Conservation (phyloP, 768 basidiomycete genomes). For the Paxillus rubicundulus region DNA sequence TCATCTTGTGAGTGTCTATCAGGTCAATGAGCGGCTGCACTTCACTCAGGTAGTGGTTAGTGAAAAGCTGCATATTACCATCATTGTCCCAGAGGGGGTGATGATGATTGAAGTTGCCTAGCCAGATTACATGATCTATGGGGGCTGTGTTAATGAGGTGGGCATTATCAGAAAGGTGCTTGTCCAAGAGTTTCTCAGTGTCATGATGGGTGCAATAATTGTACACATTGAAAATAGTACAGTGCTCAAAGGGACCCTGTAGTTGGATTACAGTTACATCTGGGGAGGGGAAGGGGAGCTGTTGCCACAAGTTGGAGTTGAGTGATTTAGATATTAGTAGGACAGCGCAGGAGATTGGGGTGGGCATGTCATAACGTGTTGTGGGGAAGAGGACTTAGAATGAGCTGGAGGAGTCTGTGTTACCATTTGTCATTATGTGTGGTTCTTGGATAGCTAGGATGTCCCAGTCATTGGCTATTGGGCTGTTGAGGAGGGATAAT, state of each 20-base stretch:
- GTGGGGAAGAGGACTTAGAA: background rate
- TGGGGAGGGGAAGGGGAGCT: background rate
- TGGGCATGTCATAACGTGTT: background rate
- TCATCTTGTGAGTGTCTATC: background rate
- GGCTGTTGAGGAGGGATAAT: too few relatives aligned
- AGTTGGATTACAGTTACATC: background rate
- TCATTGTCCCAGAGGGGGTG: slow-evolving; percentile 24
- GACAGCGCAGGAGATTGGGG: background rate
- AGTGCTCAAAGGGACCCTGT: background rate
- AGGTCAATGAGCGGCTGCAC: background rate
- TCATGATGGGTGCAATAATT: slow-evolving; percentile 1
- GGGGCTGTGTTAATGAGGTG: background rate
- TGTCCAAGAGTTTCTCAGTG: background rate
- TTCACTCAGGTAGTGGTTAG: background rate
- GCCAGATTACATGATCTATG: slow-evolving; percentile 17
- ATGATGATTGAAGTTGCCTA: slow-evolving; percentile 26
- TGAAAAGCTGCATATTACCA: background rate
- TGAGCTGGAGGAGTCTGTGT: background rate
- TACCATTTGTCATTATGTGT: too few relatives aligned
- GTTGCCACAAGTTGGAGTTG: slow-evolving; percentile 9
- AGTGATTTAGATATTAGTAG: slow-evolving; percentile 11
- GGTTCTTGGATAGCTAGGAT: too few relatives aligned
- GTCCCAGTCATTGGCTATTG: too few relatives aligned
- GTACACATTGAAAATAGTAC: slow-evolving; percentile 5
- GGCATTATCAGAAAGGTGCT: background rate